Evolutionary conservation across 2,329 filamentous ascomycete genomes (phyloP), one percentile per base, ranked within the genome.

Genomic region (Blastomyces silverae): DNA sequence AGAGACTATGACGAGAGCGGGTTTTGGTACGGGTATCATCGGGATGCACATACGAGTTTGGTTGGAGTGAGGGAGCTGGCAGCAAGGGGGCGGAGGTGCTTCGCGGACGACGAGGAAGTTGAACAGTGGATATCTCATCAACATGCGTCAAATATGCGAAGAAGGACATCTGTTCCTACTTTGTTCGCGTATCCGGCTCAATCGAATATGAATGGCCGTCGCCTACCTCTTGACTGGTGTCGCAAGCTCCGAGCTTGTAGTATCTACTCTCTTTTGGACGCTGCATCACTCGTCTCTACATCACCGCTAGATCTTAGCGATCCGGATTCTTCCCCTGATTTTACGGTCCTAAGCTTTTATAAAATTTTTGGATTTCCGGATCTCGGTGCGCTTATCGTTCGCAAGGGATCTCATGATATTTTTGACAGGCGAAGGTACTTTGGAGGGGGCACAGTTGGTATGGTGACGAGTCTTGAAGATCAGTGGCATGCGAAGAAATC

Each of bases 311-410:
- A 95, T 71, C 79, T 97, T 2, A 81, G 85, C 64, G 78, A 89
- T 69, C 70, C 82, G 0, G 78, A 80, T 0, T 73, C 77, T 0
- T 86, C 89, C 0, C 90, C 93, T 0, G 93, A 97, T 74, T 97
- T 97, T 69, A 88, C 86, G 0, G 89, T 91, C 0, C 72, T 97
- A 53, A 97, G 92, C 75, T 87, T 97, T 68, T 95, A 97, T 79
- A 99, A 97, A 75, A 92, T 97, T n/a, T 97, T 97, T 75, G 93
- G 94, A 0, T 97, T 97, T 69, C 93, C 93, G 0, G 91, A 97
- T 73, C 80, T 97, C 1, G 93, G 93, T 1, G 92, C 88, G 1
- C 78, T 99, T 65, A 86, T 97, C 39, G 86, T 97, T 15, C 86
- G 89, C 53, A 92, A 90, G 70, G 82, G 85, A 42, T 85, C 89